Percentiles rank a stretch among this genome's conserved stretches.
Conservation (phyloP, 2,329 filamentous ascomycete genomes). For the Fusarium miscanthi region DNA sequence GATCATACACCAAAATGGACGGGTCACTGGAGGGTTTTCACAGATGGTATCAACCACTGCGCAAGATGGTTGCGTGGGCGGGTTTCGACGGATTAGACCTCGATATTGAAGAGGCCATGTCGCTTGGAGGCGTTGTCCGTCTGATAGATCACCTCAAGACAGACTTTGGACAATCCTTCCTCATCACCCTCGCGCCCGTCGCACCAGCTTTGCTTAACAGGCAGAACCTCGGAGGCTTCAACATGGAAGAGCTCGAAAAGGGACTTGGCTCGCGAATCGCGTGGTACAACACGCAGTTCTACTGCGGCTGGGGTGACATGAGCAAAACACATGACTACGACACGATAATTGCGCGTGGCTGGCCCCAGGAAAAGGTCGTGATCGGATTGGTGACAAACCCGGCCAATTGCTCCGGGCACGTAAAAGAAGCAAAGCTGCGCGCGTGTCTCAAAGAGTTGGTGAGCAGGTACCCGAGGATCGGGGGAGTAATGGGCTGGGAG, state of each 20-base stretch:
- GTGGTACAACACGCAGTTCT: slow-evolving; percentile 92
- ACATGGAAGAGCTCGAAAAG: slow-evolving; percentile 76
- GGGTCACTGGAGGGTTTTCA: slow-evolving; percentile 72
- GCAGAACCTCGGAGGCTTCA: slow-evolving; percentile 79
- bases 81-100: slow-evolving; percentile 76
- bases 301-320: slow-evolving; percentile 81
- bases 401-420: slow-evolving; percentile 68
- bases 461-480: slow-evolving; percentile 72
- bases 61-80: slow-evolving; percentile 69
- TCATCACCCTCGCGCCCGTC: slow-evolving; percentile 83
- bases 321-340: slow-evolving; percentile 56
- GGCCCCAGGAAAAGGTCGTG: slow-evolving; percentile 76
- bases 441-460: slow-evolving; percentile 54
- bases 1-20: slow-evolving; percentile 70
- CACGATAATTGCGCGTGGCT: slow-evolving; percentile 68
- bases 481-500: slow-evolving; percentile 92
- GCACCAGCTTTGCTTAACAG: slow-evolving; percentile 71
- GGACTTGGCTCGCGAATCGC: slow-evolving; percentile 70
- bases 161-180: slow-evolving; percentile 75
- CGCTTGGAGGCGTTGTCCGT: slow-evolving; percentile 71
- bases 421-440: slow-evolving; percentile 58
- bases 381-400: slow-evolving; percentile 82
- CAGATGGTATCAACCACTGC: slow-evolving; percentile 76
- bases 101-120: slow-evolving; percentile 80
- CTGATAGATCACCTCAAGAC: slow-evolving; percentile 72